Percentiles rank a stretch among this genome's conserved stretches.
Conservation (phyloP, 768 basidiomycete genomes). For the Mrakia frigida region DNA sequence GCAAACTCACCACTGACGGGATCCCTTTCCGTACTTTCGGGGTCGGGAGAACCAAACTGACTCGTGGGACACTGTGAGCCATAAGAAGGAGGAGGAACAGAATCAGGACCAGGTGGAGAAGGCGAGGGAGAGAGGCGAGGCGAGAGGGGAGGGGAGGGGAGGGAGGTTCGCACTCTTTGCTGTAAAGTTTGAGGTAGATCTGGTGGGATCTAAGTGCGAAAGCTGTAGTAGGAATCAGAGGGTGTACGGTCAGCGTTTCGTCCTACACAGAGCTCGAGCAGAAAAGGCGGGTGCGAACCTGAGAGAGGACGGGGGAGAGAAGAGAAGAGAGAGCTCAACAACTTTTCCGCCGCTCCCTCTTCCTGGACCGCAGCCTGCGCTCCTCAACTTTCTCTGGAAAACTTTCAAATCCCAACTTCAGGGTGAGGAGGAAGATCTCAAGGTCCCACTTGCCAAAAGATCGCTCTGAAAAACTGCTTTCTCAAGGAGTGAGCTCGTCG, state of each 20-base stretch:
- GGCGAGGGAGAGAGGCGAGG: slow-evolving; percentile 1
- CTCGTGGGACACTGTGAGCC: slow-evolving; percentile 36
- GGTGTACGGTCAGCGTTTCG: not conserved
- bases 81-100: not conserved
- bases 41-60: slow-evolving; percentile 40
- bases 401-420: no score
- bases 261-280: not conserved
- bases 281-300: not conserved
- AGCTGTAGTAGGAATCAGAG: not conserved
- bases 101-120: not conserved
- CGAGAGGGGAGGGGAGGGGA: not conserved
- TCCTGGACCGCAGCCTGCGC: no score
- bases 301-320: slow-evolving; percentile 4
- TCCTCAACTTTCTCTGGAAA: no score
- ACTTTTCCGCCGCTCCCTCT: no score
- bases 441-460: no score
- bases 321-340: not conserved
- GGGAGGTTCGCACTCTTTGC: slow-evolving; percentile 20
- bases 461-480: no score
- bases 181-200: slow-evolving; percentile 19
- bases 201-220: slow-evolving; percentile 15
- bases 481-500: no score
- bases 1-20: slow-evolving; percentile 35
- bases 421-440: no score
- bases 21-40: slow-evolving; percentile 41